A percentile compares a stretch with the other conserved stretches of the same genome.
Conservation (phyloP, 106 monocot species). For the Posidonia australis region DNA sequence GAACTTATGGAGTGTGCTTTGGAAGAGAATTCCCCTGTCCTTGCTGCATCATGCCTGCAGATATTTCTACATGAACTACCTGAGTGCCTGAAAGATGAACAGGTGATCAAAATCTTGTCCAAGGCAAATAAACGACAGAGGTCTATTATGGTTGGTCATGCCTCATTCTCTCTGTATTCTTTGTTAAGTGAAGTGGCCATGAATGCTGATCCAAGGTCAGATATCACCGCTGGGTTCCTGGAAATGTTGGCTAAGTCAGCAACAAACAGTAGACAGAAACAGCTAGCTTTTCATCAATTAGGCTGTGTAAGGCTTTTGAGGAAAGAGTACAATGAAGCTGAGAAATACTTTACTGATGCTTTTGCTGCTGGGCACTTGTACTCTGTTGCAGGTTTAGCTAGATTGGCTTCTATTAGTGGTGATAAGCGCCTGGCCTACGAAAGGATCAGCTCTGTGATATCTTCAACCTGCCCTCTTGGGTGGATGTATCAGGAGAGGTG, state of each 20-base stretch:
- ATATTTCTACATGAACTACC: constrained; percentile 66
- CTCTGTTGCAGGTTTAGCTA: constrained; percentile 59
- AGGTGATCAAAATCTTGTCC: constrained; percentile 57
- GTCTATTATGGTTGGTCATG: constrained; percentile 45
- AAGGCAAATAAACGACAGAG: constrained; percentile 35
- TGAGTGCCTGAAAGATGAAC: constrained; percentile 56
- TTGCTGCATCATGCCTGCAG: constrained; percentile 77
- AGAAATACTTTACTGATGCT: constrained; percentile 40
- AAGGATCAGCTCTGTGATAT: constrained; percentile 63
- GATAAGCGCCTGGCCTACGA: constrained; percentile 49
- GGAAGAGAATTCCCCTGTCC: constrained; percentile 64
- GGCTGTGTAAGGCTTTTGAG: constrained; percentile 77
- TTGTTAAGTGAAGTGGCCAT: constrained; percentile 79
- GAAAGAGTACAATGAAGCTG: constrained; percentile 79
- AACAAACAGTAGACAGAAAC: constrained; percentile 37
- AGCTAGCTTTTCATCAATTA: constrained; percentile 78
- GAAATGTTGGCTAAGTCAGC: constrained; percentile 70
- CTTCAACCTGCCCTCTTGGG: constrained; percentile 54
- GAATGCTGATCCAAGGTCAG: constrained; percentile 58
- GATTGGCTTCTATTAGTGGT: constrained; percentile 45
- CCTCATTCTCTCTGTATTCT: constrained; percentile 80
- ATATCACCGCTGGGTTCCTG: constrained; percentile 43
- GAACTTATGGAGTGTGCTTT: constrained; percentile 83
- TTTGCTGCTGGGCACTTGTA: constrained; percentile 63
- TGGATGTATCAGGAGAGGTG: constrained; percentile 98